These are phyloP conservation scores for Schoenoplectus triqueter DNA, from an alignment of 202 grass and related monocot genomes.

Conservation along the genomic window DNA sequence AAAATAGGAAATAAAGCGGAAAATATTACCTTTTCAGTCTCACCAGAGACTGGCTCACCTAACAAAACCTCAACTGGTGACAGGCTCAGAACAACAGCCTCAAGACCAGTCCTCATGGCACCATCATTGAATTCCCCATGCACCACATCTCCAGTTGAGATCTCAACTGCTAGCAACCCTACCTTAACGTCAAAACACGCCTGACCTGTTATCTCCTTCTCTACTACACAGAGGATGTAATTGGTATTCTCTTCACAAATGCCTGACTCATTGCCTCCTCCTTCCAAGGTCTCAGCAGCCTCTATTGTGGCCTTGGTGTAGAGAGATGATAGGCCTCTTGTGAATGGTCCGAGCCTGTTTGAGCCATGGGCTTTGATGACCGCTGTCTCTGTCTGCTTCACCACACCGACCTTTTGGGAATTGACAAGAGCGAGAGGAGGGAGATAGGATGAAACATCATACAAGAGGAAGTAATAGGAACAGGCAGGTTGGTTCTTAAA, in stretches of 20 bases:
- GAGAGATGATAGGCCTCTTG: constrained; percentile 64
- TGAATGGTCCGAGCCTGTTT: constrained; percentile 56
- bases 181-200: constrained; percentile 57
- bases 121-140: constrained; percentile 81
- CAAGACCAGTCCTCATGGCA: constrained; percentile 56
- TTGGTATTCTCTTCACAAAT: constrained; percentile 49
- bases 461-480: neutral
- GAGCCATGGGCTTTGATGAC: constrained; percentile 72
- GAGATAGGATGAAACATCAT: neutral
- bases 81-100: constrained; percentile 77
- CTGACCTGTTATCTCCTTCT: constrained; percentile 54
- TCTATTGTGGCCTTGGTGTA: constrained; percentile 94
- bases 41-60: constrained; percentile 56
- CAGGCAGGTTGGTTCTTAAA: neutral
- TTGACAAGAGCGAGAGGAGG: neutral
- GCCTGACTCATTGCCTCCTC: constrained; percentile 14
- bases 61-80: constrained; percentile 76
- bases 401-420: constrained; percentile 63
- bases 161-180: constrained; percentile 68
- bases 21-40: constrained; percentile 68
- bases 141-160: constrained; percentile 76
- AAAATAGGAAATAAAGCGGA: neutral
- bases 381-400: constrained; percentile 92
- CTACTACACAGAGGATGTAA: constrained; percentile 79
- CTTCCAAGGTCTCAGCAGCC: constrained; percentile 75